These are phyloP conservation scores for Chlamydomonas sp. DNA, from an alignment of 139 green algal species.

Conservation along the genomic window DNA sequence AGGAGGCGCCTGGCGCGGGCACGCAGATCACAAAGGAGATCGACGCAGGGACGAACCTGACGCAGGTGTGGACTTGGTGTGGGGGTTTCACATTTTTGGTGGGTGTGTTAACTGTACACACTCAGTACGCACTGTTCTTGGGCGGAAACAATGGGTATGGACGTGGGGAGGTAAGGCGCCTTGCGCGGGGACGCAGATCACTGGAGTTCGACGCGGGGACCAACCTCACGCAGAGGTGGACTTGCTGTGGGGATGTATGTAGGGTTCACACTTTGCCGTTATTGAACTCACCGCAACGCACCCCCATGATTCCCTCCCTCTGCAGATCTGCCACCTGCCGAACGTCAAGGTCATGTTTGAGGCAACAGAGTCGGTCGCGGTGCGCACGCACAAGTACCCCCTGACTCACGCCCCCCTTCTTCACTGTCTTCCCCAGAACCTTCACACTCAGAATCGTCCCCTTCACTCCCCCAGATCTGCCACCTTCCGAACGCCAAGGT, in stretches of 20 bases:
- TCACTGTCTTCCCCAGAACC: no score
- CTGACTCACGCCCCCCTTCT: constrained; percentile 60
- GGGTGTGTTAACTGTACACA: no score
- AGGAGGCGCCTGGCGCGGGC: constrained; percentile 55
- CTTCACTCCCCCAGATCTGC: constrained; percentile 6
- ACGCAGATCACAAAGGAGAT: constrained; percentile 68
- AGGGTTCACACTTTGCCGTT: no score
- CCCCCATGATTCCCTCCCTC: no score
- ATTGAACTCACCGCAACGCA: no score
- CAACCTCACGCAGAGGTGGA: constrained; percentile 43
- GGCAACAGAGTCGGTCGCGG: constrained; percentile 53
- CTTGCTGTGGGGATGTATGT: no score
- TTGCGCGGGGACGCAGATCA: constrained; percentile 55
- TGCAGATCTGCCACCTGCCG: constrained; percentile 19
- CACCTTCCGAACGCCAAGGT: constrained; percentile 27
- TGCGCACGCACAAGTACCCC: constrained; percentile 77
- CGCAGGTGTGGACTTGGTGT: no score
- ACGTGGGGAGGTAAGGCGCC: no score
- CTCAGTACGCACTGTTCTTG: no score
- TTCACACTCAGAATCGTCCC: not conserved
- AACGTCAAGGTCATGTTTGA: constrained; percentile 61
- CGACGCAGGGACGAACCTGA: constrained; percentile 50
- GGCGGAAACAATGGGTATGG: no score
- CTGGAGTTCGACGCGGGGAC: constrained; percentile 62
- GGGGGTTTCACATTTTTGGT: no score